Evolutionary conservation across 345 rosid genomes (phyloP), one percentile per base, ranked within the genome.

Genomic region (Eucalyptus erythrocorys): DNA sequence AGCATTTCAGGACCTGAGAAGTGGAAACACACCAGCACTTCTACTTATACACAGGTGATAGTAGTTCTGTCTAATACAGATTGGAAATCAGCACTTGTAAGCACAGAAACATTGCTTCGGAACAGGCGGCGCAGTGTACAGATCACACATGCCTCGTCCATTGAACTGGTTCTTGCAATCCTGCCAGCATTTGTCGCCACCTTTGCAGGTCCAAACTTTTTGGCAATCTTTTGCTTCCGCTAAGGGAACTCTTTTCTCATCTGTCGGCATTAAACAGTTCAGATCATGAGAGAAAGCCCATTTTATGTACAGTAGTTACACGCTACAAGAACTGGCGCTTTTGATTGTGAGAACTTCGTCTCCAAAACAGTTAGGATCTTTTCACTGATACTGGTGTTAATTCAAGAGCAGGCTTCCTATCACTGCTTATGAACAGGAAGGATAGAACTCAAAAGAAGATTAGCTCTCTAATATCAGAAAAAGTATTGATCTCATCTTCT

Each of bases 51-150:
- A 21, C 82, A 19, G 0, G 27, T 2, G 47, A 76, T 9, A 5
- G 47, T 37, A 19, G 47, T 76, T 42, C 82, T 76, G 47, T 76
- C 82, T 76, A 21, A 5, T 76, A 6, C 82, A 37, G 42, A 76
- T 21, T 6, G 47, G 47, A 21, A 76, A 87, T 80, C 87, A 91
- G 86, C 93, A 89, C 80, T 87, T 85, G 37, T 88, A 90, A 6
- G 92, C 92, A 89, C 94, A 92, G 43, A 91, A 92, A 55, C 94
- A 91, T 42, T 92, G 94, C 89, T 89, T 90, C 1, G 94, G 92
- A 88, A 92, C 91, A 10, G 88, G 48, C 0, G 92, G 93, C 13
- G 90, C 90, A n/a, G 91, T 88, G 57, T 91, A 92, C 13, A 91
- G 53, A 88, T 91, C 91, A 45, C 90, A 91, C 5, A 85, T 88